phyloP scores from a whole-genome alignment of 2,329 filamentous ascomycete genomes.

The Aureobasidium sp. region DNA sequence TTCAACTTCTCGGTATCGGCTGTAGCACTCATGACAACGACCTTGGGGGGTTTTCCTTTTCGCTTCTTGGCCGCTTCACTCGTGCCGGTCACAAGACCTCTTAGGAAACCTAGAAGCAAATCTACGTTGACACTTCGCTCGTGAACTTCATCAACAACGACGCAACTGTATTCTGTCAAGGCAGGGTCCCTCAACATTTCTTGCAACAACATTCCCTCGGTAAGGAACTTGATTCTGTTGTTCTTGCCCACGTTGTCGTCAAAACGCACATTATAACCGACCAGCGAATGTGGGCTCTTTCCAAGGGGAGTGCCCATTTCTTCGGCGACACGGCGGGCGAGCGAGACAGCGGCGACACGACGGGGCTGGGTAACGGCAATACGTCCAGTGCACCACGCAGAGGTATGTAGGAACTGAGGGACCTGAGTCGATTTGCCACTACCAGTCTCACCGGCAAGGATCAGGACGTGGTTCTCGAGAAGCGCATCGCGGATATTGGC shows the following conservation, averaged over 20 bases:
- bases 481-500: constrained; percentile 60
- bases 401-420: constrained; percentile 74
- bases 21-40: constrained; percentile 95
- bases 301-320: constrained; percentile 65
- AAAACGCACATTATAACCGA: constrained; percentile 93
- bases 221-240: constrained; percentile 87
- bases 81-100: constrained; percentile 59
- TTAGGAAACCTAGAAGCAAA: constrained; percentile 78
- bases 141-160: constrained; percentile 95
- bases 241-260: constrained; percentile 75
- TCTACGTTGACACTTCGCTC: constrained; percentile 94
- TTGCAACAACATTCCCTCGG: constrained; percentile 91
- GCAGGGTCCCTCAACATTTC: constrained; percentile 82
- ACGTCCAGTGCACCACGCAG: constrained; percentile 75
- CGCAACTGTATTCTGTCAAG: constrained; percentile 75
- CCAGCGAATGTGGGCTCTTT: constrained; percentile 50
- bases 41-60: constrained; percentile 70
- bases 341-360: constrained; percentile 83
- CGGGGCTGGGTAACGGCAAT: constrained; percentile 93
- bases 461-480: constrained; percentile 57
- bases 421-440: constrained; percentile 96
- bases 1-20: constrained; percentile 75
- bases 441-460: constrained; percentile 88
- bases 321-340: constrained; percentile 78
- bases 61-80: constrained; percentile 52